Evolutionary conservation across 345 rosid species (phyloP).

Genomic region (Syzygium aqueum): DNA sequence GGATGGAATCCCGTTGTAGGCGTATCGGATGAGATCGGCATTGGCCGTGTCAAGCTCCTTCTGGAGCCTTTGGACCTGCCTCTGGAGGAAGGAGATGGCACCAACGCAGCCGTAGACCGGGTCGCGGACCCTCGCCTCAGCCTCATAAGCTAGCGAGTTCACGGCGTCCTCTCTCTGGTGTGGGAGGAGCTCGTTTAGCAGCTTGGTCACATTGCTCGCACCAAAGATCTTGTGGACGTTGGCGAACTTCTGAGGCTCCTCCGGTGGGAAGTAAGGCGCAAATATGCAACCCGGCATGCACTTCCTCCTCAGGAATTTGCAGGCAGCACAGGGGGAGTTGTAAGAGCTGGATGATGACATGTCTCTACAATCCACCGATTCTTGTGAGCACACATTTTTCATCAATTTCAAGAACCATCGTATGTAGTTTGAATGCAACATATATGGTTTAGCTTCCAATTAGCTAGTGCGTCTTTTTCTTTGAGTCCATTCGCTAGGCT

Average conservation of each 20-base stretch:
- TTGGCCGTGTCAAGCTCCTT: constrained; percentile 87
- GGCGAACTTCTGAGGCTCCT: constrained; percentile 90
- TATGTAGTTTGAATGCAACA: background rate
- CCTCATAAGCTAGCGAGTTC: constrained; percentile 88
- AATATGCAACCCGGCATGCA: constrained; percentile 91
- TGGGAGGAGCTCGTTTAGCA: constrained; percentile 79
- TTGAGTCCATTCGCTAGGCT: background rate
- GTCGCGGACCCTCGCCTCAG: constrained; percentile 88
- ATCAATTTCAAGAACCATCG: background rate
- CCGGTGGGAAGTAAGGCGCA: constrained; percentile 95
- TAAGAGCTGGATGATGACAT: constrained; percentile 34
- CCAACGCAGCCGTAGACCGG: constrained; percentile 91
- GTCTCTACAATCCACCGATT: background rate
- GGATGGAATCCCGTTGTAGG: constrained; percentile 15
- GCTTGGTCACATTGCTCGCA: constrained; percentile 90
- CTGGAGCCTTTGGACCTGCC: constrained; percentile 86
- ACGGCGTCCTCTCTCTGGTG: constrained; percentile 96
- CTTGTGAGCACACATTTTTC: background rate
- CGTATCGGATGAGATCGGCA: constrained; percentile 65
- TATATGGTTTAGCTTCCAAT: background rate
- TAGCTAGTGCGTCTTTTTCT: background rate
- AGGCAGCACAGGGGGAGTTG: constrained; percentile 97
- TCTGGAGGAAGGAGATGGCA: constrained; percentile 82
- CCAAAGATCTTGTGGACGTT: constrained; percentile 97
- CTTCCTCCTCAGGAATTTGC: constrained; percentile 88